A percentile compares a stretch with the other conserved stretches of the same genome.
These are phyloP conservation scores for Cnidoscolus chayamansa DNA, from an alignment of 441 rosid genomes.

Conservation along the genomic window DNA sequence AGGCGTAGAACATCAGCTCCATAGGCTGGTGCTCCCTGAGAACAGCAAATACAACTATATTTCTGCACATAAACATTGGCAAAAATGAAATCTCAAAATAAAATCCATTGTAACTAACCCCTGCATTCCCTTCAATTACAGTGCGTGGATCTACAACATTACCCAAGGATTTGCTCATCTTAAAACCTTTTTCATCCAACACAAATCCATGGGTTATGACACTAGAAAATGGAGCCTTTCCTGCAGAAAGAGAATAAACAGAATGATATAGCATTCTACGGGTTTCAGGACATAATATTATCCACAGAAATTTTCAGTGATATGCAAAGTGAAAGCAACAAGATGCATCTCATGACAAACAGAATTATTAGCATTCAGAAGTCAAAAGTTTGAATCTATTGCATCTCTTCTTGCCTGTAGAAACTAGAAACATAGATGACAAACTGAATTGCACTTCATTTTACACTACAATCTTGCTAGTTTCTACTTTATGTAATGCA, in stretches of 20 bases:
- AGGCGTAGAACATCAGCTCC: conserved; percentile 97
- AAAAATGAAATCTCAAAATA: conserved; percentile 12
- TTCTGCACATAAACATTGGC: conserved; percentile 6
- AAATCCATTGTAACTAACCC: conserved; percentile 44
- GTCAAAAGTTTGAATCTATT: not conserved
- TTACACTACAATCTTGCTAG: not conserved
- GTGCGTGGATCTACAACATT: conserved; percentile 86
- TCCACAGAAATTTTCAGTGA: not conserved
- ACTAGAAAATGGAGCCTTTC: conserved; percentile 83
- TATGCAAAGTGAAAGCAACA: not conserved
- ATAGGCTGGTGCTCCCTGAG: conserved; percentile 89
- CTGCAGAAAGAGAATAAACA: conserved; percentile 42
- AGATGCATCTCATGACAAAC: conserved; percentile 8
- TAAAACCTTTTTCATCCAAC: conserved; percentile 92
- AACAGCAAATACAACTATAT: conserved; percentile 26
- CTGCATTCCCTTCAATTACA: conserved; percentile 79
- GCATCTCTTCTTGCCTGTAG: not conserved
- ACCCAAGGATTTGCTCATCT: conserved; percentile 98
- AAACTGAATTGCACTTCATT: conserved; percentile 7
- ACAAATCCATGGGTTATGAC: conserved; percentile 98
- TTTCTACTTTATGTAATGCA: too few relatives aligned
- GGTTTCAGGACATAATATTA: conserved; percentile 10
- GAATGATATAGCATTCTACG: conserved; percentile 15
- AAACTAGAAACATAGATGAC: not conserved
- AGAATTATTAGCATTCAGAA: conserved; percentile 1